These are phyloP conservation scores for Boletus pseudo-olivaceus DNA, from an alignment of 768 basidiomycete species.

Conservation along the genomic window DNA sequence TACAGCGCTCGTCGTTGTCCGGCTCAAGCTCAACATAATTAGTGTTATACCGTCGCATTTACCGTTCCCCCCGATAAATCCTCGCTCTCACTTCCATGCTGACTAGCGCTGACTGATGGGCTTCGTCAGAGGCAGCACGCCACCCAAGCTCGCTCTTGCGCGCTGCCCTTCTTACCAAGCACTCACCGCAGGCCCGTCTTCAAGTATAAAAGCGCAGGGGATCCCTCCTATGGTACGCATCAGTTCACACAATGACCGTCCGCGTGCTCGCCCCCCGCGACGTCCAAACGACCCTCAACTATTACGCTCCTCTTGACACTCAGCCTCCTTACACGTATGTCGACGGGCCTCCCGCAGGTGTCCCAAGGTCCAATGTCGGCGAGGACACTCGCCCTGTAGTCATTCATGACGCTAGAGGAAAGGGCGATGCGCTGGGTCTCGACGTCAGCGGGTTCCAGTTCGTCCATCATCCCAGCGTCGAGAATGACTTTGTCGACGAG, in stretches of 20 bases:
- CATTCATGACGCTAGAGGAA: slow-evolving; percentile 34
- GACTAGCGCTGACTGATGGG: slow-evolving; percentile 1
- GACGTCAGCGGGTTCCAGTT: slow-evolving; percentile 48
- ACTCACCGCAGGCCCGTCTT: background rate
- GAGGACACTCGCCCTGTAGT: slow-evolving; percentile 13
- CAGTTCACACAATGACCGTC: slow-evolving; percentile 12
- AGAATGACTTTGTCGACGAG: slow-evolving; percentile 40
- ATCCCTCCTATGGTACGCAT: background rate
- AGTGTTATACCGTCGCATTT: background rate
- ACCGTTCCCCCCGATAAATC: background rate
- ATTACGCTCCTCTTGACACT: slow-evolving; percentile 25
- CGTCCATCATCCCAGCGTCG: slow-evolving; percentile 29
- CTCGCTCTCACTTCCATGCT: background rate
- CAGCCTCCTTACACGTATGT: slow-evolving; percentile 37
- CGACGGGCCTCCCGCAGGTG: slow-evolving; percentile 25
- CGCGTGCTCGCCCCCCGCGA: slow-evolving; percentile 31
- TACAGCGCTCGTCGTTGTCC: background rate
- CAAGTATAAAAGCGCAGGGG: slow-evolving; percentile 8
- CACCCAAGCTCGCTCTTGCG: slow-evolving; percentile 4
- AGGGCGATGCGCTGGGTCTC: slow-evolving; percentile 27
- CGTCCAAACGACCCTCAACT: slow-evolving; percentile 39
- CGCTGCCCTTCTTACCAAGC: slow-evolving; percentile 4
- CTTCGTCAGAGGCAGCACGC: slow-evolving; percentile 17
- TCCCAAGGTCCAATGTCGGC: slow-evolving; percentile 31
- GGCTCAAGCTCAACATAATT: background rate